Base-by-base conservation (phyloP, 2,329 filamentous ascomycete species). In the Alternaria sp. region DNA sequence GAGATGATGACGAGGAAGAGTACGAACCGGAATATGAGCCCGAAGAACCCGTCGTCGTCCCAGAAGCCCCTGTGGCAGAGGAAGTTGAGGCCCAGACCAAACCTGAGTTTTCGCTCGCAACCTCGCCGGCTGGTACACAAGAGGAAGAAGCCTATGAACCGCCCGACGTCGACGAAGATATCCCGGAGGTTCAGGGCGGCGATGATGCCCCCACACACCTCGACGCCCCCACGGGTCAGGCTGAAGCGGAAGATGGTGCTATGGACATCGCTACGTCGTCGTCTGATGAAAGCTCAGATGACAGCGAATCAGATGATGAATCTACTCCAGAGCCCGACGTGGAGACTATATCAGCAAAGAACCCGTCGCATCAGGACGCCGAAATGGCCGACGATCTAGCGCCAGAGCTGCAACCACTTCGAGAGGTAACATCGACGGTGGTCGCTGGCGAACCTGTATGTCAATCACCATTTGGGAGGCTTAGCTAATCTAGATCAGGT, bases 361-460 rank as follows among this genome's bases (percentile, higher is more conserved):
- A 61, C 39, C 48, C 43, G n/a, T 30, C 53, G 11, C 57, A 68
- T 16, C 56, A 57, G 20, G 58, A 62, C 53, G 57, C 59, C 62
- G 58, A 64, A 51, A 59, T 71, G 61, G 73, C 78, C 70, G 74
- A 79, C 55, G 75, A 81, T 67, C 57, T 81, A 62, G 81, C 78
- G 46, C 75, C 75, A 32, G 78, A 81, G 63, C 62, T 80, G 47
- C 80, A 80, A 51, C 80, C 80, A 51, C 44, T 66, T 36, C 32
- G 32, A 32, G 52, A 61, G 57, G 63, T 68, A 46, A 55, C 59
- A 7, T 44, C 59, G 34, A 63, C 67, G 12, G 42, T 36, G 32
- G 43, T 51, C 49, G 26, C 30, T 51, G 38, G 52, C 38, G 54
- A 65, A 66, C 42, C 58, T 56, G 75, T 75, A 72, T 54, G 75